Percentiles rank a stretch among this genome's conserved stretches.
Evolutionary conservation across 208 protist genomes (phyloP).

Genomic region (Sergeia podlipaevii): DNA sequence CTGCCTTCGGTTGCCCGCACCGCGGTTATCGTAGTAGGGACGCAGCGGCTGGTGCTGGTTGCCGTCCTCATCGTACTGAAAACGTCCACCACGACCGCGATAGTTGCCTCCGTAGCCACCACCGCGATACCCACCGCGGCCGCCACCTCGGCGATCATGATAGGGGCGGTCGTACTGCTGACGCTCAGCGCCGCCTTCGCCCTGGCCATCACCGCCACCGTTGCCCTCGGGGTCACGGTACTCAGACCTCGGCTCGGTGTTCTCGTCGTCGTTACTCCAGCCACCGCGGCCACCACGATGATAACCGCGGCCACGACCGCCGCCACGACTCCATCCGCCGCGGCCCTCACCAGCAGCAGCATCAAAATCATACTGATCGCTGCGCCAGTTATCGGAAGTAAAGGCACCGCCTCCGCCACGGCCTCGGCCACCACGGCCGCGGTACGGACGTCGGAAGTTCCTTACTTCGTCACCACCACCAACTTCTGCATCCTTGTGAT

Average conservation of each 20-base stretch:
- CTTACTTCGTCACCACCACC: constrained; percentile 21
- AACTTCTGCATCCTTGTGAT: constrained; percentile 52
- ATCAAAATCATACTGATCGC: constrained; percentile 15
- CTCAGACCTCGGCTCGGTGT: constrained; percentile 17
- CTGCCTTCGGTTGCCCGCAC: background rate
- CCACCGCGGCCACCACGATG: constrained; percentile 15
- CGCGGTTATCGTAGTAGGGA: constrained; percentile 5
- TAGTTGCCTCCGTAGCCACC: constrained; percentile 17
- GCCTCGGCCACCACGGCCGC: constrained; percentile 29
- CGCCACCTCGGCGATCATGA: constrained; percentile 19
- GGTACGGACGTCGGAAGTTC: constrained; percentile 12
- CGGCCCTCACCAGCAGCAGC: constrained; percentile 14
- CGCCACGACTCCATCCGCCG: constrained; percentile 11
- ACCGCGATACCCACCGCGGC: constrained; percentile 14
- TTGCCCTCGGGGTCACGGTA: constrained; percentile 7
- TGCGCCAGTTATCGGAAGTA: constrained; percentile 37
- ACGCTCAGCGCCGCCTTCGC: constrained; percentile 1
- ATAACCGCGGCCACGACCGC: constrained; percentile 7
- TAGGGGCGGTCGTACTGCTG: constrained; percentile 14
- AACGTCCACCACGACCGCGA: constrained; percentile 15
- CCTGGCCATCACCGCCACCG: constrained; percentile 12
- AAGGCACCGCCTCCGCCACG: constrained; percentile 24
- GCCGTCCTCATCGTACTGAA: constrained; percentile 9
- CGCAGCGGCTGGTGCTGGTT: constrained; percentile 15
- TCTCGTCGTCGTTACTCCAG: constrained; percentile 14